Evolutionary conservation across 2,329 filamentous ascomycete genomes (phyloP), one percentile per base, ranked within the genome.

Genomic region (Sordariomycetes sp.): DNA sequence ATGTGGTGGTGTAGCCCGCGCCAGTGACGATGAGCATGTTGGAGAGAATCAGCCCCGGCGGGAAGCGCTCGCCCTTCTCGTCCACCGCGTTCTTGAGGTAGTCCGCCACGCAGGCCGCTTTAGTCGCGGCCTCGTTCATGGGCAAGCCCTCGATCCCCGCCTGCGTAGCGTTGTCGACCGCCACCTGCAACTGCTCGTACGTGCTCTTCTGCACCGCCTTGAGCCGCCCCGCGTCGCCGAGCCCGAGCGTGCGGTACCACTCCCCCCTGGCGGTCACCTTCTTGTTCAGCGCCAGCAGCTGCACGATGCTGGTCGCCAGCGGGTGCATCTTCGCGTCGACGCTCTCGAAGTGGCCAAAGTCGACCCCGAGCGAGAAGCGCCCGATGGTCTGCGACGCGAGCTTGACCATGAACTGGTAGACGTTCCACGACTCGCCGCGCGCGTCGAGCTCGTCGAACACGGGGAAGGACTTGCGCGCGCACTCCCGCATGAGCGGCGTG

Each of bases 1-100:
- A 78, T 0, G 79, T 85, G 0, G 82, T 85, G 1, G 79, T 82
- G 69, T 85, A 85, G 22, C 82, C 82, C 2, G 82, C 82, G 3
- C 72, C 81, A 0, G 76, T 79, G 7, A 56, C 24, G 20, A 56
- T 20, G 4, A 56, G 12, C 54, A 56, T 56, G 40, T 56, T 56
- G 24, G 75, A 74, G 3, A 83, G 79, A 2, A 82, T 69, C 0
- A 83, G 68, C 0, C 67, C 63, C 0, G 62, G 60, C 50, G 64
- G 63, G 25, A 71, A 62, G 1, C 65, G 62, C 11, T 63, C 53
- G 0, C 54, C 54, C 3, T 56, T 56, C 25, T 56, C 54, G 40
- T 56, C 54, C 3, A 56, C 54, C 7, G 54, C 54, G 54, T 56
- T 56, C 11, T 51, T 25, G 55, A 57, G 46, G 46, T 35, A 53